Percentiles rank a stretch among this genome's conserved stretches.
phyloP scores from a whole-genome alignment of 176 grass and related monocot species.

The Melocanna baccifera region DNA sequence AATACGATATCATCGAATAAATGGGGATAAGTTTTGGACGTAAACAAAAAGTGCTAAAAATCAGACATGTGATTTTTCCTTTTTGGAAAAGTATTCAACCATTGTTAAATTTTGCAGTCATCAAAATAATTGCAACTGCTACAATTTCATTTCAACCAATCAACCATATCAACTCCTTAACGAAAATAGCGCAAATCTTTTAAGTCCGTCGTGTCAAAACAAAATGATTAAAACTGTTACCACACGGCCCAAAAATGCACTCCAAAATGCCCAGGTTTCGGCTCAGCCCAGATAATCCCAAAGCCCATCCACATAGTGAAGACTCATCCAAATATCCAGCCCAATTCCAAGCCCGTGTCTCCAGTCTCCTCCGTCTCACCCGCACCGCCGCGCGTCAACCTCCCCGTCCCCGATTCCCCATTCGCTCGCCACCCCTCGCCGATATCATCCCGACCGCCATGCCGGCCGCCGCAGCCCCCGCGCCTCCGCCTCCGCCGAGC shows the following conservation, averaged over 20 bases:
- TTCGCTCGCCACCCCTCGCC: slow-evolving; percentile 19
- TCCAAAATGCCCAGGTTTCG: neutral
- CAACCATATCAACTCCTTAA: no score
- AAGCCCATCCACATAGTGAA: neutral
- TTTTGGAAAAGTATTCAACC: no score
- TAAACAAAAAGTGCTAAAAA: no score
- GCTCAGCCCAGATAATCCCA: neutral
- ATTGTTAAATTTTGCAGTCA: neutral
- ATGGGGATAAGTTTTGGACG: no score
- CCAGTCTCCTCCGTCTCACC: slow-evolving; percentile 5
- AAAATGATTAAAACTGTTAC: neutral
- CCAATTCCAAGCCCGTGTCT: neutral
- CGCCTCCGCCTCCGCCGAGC: slow-evolving; percentile 8
- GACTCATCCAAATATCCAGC: neutral
- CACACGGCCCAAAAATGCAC: neutral
- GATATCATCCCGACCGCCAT: slow-evolving; percentile 42
- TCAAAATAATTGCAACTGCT: neutral
- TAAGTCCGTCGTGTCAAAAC: neutral
- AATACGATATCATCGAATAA: neutral
- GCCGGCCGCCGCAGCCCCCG: slow-evolving; percentile 38
- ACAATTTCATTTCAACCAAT: neutral
- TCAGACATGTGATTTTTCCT: no score
- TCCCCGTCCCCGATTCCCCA: slow-evolving; percentile 38
- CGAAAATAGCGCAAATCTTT: no score
- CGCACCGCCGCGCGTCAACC: slow-evolving; percentile 17